Base-by-base conservation (phyloP, 441 rosid genomes). In the Populus tomentosa region DNA sequence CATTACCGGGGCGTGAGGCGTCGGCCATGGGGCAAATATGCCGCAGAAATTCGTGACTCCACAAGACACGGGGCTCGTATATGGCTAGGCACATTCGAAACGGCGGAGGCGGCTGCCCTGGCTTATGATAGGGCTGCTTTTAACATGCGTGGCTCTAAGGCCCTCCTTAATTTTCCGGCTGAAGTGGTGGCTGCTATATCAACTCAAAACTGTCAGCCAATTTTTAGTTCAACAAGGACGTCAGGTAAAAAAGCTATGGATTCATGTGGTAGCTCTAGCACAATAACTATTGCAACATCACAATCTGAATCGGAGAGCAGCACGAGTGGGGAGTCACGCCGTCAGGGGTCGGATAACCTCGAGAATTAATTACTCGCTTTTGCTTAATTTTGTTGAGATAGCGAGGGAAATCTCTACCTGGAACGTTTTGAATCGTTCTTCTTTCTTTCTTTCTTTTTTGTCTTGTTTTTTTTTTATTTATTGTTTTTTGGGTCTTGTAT, bases 21-120 rank as follows among this genome's bases (percentile, higher is more conserved):
- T 5, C 87, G 94, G 5, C 94, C 90, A 0, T 89, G 94, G 94
- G 94, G 94, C 7, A 90, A 90, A 75, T 90, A 50, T 38, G 94
- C 94, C 0, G 92, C 92, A 0, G 92, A 90, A 79, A 90, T 90
- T 28, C 92, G 94, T 0, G 94, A 90, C 66, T 89, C 91, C 21
- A 2, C 72, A 0, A 74, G 90, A 8, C 77, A 84, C 0, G 94
- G 94, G 2, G 85, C 87, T 0, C 80, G 91, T 3, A 72, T 89
- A 16, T 90, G 94, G 94, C 84, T 90, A 1, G 94, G 94, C 35
- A 90, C 92, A 5, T 90, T 86, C 72, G 75, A 30, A 30, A 30
- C 32, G 32, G 32, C 32, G 32, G 32, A 30, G 32, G 32, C 32
- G 32, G 32, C 32, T 7, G 92, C 92, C 18, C 69, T 89, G 84